phyloP scores from a whole-genome alignment of 495 filamentous ascomycete species.

The Aspergillus ellipticus region DNA sequence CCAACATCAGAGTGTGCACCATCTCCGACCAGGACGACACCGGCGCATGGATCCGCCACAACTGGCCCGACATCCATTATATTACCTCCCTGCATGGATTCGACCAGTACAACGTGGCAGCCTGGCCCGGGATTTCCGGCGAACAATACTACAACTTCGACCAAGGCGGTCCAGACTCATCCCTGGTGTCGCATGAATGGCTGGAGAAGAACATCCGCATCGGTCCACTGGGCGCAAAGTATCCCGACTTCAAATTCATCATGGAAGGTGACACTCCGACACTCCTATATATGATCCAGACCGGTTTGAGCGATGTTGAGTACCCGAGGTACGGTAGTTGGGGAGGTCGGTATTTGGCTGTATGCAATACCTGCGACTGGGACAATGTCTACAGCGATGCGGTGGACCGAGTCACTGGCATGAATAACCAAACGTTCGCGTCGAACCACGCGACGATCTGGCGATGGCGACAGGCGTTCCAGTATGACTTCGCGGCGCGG shows the following conservation, averaged over 20 bases:
- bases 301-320: constrained; percentile 36
- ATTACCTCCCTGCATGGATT: constrained; percentile 41
- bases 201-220: constrained; percentile 39
- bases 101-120: constrained; percentile 37
- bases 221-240: constrained; percentile 33
- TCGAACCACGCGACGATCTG: constrained; percentile 19
- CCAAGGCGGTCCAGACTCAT: constrained; percentile 35
- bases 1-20: constrained; percentile 40
- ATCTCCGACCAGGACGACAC: constrained; percentile 49
- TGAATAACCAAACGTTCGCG: neutral
- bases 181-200: constrained; percentile 34
- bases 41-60: constrained; percentile 38
- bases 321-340: constrained; percentile 37
- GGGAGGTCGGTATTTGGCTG: constrained; percentile 32
- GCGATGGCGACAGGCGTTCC: constrained; percentile 43
- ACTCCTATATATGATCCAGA: constrained; percentile 42
- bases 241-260: constrained; percentile 39
- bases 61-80: constrained; percentile 42
- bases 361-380: neutral
- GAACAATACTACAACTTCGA: constrained; percentile 36
- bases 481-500: constrained; percentile 44
- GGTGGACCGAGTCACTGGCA: neutral
- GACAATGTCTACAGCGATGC: constrained; percentile 1
- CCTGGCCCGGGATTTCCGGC: constrained; percentile 44
- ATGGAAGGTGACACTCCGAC: constrained; percentile 44